A percentile compares a stretch with the other conserved stretches of the same genome.
Conservation (phyloP, 352 stramenopile genomes). For the Pythium apleroticum region DNA sequence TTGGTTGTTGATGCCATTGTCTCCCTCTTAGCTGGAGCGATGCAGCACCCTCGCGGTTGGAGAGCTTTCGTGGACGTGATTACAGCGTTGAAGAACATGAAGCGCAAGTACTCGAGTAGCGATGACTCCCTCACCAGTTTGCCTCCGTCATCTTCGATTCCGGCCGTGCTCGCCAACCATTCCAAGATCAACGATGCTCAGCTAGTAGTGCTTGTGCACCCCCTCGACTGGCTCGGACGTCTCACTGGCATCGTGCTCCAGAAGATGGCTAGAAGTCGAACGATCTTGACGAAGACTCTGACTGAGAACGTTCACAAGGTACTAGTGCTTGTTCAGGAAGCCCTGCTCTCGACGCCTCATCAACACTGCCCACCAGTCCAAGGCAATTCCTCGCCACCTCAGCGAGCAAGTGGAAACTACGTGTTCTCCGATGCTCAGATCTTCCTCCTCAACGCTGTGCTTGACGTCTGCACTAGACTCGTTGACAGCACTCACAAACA, state of each 20-base stretch:
- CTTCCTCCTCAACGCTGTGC: conserved; percentile 66
- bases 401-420: conserved; percentile 22
- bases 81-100: conserved; percentile 53
- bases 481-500: conserved; percentile 78
- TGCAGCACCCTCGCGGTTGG: conserved; percentile 65
- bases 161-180: conserved; percentile 19
- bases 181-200: neutral
- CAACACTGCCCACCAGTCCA: conserved; percentile 15
- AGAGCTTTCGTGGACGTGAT: conserved; percentile 69
- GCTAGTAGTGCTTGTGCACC: conserved; percentile 31
- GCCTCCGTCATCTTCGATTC: conserved; percentile 15
- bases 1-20: conserved; percentile 83
- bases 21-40: conserved; percentile 70
- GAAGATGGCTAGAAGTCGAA: conserved; percentile 70
- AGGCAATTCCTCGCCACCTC: neutral
- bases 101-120: conserved; percentile 51
- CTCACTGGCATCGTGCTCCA: conserved; percentile 73
- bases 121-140: neutral
- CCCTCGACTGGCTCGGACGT: conserved; percentile 64
- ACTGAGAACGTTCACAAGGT: conserved; percentile 81
- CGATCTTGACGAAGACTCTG: conserved; percentile 68
- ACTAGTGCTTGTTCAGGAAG: conserved; percentile 66
- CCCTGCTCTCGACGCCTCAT: conserved; percentile 43
- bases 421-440: conserved; percentile 65
- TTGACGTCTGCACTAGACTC: conserved; percentile 73